Base-by-base conservation (phyloP, 23 red algal species). In the Chondrus crispus region DNA sequence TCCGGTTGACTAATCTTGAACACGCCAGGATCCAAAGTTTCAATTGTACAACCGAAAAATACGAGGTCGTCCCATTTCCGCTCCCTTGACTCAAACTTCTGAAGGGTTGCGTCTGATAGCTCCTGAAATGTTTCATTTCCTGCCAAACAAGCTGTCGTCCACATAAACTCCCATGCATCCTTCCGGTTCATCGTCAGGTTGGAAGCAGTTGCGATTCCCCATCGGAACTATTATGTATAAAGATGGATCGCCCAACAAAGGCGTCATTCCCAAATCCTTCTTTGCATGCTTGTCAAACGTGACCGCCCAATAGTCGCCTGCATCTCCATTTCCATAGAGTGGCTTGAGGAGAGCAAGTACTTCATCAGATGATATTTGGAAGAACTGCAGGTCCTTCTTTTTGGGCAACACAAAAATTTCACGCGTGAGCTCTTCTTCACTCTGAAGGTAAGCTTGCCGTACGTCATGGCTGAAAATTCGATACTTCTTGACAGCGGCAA, bases 221-320 rank as follows among this genome's bases (percentile, higher is more conserved):
- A 29, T 32, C 33, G 26, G 58, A 24, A 63, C 58, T n/a, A n/a
- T n/a, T n/a, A n/a, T n/a, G 80, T 62, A 87, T n/a, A 87, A 19
- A 46, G 66, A 32, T 1, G 60, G 1, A 50, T 87, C 82, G 48
- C 58, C 63, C 20, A 26, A 8, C 20, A 68, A 28, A 1, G 51
- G 82, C 22, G 0, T 72, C 82, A 87, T 39, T 0, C 28, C 2
- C 24, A 87, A 22, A n/a, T 74, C 82, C 20, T 30, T 35, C 1
- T 1, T 18, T 20, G 73, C 62, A 51, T 87, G 26, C 24, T 35
- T 73, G 29, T 60, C 26, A 20, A 87, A 45, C 38, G 82, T 87
- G 28, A 22, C 58, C 19, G 29, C 30, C 82, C 82, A 87, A 37
- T 1, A 87, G 63, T 87, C 82, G 20, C 82, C 82, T 45, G 7